Base-by-base conservation (phyloP, 345 rosid genomes). In the Lepidium aucheri region DNA sequence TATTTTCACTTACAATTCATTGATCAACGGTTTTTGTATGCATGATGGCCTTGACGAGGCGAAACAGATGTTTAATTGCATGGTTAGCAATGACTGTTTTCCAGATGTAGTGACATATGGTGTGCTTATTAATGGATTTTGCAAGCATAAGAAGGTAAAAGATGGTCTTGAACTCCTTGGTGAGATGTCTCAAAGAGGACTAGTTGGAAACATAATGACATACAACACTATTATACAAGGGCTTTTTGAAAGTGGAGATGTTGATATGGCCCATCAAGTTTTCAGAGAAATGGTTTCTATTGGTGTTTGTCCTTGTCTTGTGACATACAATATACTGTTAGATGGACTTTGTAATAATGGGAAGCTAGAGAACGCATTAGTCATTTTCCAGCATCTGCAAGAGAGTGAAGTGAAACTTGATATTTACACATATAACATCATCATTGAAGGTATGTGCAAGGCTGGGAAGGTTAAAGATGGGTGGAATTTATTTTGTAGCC, bases 251-350 rank as follows among this genome's bases (percentile, higher is more conserved):
- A 53, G 18, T 7, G 42, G 36, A 32, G 54, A 66, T 10, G 40
- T 32, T 56, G 64, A 63, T 9, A 60, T 39, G 26, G 77, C 74
- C 7, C 44, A 43, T 33, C 1, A 20, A 22, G 46, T 81, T 2
- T 74, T 58, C 61, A 14, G 28, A 26, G 51, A 64, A 20, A 80
- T 74, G 79, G n/a, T 8, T 10, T n/a, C n/a, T 62, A 16, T 10
- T 62, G 76, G 50, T 36, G 45, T 55, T 17, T 28, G 8, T 63
- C 68, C 73, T 3, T 5, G 26, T 4, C 24, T 15, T 5, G 11
- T 67, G 10, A 73, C 80, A 2, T 78, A 54, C 52, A 64, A 6
- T 54, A 55, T 58, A 4, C 54, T 78, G 17, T 35, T 81, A 12
- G 30, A 52, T 8, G 77, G 68, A 3, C 53, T 66, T 54, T 74